A percentile compares a stretch with the other conserved stretches of the same genome.
Conservation (phyloP, 2,329 filamentous ascomycete species). For the Plectosphaerella sp. region DNA sequence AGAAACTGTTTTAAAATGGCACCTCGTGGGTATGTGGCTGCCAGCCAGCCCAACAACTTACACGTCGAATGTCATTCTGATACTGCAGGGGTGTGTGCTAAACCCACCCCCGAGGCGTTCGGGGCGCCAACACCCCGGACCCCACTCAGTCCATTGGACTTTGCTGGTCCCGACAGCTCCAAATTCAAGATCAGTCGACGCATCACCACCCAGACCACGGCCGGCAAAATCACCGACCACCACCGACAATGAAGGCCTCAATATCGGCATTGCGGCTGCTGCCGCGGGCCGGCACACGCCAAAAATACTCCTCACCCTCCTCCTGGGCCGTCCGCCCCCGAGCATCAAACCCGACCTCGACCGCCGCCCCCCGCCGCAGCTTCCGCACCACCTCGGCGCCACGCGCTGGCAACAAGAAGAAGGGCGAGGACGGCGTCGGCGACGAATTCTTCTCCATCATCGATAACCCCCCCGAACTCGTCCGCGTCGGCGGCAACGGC, state of each 20-base stretch:
- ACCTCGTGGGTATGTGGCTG: too few species aligned
- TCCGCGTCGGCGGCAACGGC: constrained; percentile 60
- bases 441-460: constrained; percentile 74
- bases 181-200: constrained; percentile 1
- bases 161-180: background rate
- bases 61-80: too few species aligned
- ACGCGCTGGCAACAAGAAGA: constrained; percentile 20
- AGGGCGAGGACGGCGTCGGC: constrained; percentile 64
- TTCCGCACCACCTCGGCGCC: constrained; percentile 9
- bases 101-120: too few species aligned
- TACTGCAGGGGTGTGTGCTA: too few species aligned
- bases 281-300: background rate
- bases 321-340: background rate
- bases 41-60: too few species aligned
- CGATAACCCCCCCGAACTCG: constrained; percentile 77
- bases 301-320: background rate
- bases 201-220: background rate
- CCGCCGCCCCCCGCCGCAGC: background rate
- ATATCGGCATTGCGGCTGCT: background rate
- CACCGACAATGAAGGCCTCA: constrained; percentile 1
- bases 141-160: background rate
- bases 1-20: too few species aligned
- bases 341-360: background rate
- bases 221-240: background rate
- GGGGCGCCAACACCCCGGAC: background rate